Percentiles rank a stretch among this genome's conserved stretches.
Evolutionary conservation across 2,329 filamentous ascomycete genomes (phyloP).

Genomic region (Neonectria neomacrospora): DNA sequence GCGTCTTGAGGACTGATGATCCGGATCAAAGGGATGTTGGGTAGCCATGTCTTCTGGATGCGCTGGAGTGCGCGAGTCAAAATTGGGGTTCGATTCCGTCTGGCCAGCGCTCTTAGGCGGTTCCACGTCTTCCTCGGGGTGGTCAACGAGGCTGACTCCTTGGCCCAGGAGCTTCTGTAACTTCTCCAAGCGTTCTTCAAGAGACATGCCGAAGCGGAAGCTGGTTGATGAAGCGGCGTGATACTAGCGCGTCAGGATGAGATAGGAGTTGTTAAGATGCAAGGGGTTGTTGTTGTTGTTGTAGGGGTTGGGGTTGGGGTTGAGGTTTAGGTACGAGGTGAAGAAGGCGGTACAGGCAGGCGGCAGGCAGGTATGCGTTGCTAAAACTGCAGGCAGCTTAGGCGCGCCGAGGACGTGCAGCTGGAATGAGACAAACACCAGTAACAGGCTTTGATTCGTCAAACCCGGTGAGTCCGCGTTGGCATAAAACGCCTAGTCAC

Average conservation of each 20-base stretch:
- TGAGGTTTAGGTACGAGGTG: neutral
- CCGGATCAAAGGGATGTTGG: neutral
- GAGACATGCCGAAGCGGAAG: conserved; percentile 32
- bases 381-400: neutral
- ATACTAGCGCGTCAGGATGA: neutral
- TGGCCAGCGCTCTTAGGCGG: neutral
- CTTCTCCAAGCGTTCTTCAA: conserved; percentile 35
- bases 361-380: neutral
- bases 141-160: conserved; percentile 33
- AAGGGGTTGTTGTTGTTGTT: no score
- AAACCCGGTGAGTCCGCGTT: neutral
- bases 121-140: conserved; percentile 14
- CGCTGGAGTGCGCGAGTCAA: neutral
- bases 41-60: neutral
- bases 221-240: neutral
- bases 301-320: no score
- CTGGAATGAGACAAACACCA: neutral
- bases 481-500: neutral
- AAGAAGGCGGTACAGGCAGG: neutral
- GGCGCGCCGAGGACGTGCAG: neutral
- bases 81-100: neutral
- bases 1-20: conserved; percentile 2
- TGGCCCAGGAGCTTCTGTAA: conserved; percentile 38
- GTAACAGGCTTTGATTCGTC: neutral
- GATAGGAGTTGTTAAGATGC: neutral